These are phyloP conservation scores for Kernera saxatilis DNA, from an alignment of 345 rosid genomes.

Conservation along the genomic window DNA sequence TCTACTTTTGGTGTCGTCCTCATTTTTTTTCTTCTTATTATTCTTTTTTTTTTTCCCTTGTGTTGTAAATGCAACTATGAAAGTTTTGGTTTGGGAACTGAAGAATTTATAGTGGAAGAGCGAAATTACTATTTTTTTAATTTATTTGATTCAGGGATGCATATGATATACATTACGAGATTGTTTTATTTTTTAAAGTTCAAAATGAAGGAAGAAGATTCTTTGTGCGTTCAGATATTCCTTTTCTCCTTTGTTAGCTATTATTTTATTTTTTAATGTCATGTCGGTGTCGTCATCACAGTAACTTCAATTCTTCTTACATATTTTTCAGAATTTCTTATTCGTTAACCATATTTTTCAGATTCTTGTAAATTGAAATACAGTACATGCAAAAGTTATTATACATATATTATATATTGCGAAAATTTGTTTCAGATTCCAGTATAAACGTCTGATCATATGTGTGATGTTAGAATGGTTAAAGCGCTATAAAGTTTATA, in stretches of 20 bases:
- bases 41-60: neutral
- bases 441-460: neutral
- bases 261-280: neutral
- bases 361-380: neutral
- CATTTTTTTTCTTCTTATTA: neutral
- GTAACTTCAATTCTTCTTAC: neutral
- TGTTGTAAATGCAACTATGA: neutral
- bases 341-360: neutral
- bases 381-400: neutral
- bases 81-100: neutral
- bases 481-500: neutral
- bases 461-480: neutral
- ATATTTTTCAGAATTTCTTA: neutral
- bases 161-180: neutral
- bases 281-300: neutral
- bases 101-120: conserved; percentile 8
- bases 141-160: neutral
- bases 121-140: neutral
- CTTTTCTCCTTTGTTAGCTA: neutral
- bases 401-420: neutral
- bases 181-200: neutral
- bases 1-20: conserved; percentile 17
- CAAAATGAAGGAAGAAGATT: conserved; percentile 9
- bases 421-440: neutral
- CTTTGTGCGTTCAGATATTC: conserved; percentile 28